phyloP scores from a whole-genome alignment of 257 asterid genomes.

The Ophiorrhiza pumila region DNA sequence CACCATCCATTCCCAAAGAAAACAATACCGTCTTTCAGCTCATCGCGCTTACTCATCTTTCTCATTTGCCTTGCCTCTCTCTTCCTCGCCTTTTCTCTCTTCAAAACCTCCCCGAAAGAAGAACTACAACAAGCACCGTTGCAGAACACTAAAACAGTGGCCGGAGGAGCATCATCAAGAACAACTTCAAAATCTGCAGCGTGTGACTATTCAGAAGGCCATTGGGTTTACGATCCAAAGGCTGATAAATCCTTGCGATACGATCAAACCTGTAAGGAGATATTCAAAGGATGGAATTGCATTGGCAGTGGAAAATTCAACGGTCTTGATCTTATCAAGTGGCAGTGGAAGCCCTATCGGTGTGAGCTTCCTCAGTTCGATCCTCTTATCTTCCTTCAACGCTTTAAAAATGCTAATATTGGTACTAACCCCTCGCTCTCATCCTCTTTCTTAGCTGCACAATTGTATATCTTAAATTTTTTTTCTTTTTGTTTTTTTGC shows the following conservation, averaged over 20 bases:
- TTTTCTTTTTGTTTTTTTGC: background rate
- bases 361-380: conserved; percentile 82
- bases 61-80: conserved; percentile 54
- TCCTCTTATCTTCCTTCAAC: conserved; percentile 56
- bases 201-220: conserved; percentile 71
- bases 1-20: conserved; percentile 51
- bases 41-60: conserved; percentile 40
- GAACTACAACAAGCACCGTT: background rate
- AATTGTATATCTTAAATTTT: background rate
- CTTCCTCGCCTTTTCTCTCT: conserved; percentile 56
- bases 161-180: background rate
- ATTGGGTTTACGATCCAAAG: conserved; percentile 67
- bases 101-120: conserved; percentile 22
- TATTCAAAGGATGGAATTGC: conserved; percentile 98
- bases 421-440: conserved; percentile 40
- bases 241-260: conserved; percentile 56
- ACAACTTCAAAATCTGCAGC: background rate
- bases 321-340: conserved; percentile 66
- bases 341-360: conserved; percentile 87
- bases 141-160: conserved; percentile 20
- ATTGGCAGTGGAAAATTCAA: conserved; percentile 66
- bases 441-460: background rate
- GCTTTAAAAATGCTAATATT: conserved; percentile 61
- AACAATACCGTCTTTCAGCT: conserved; percentile 29
- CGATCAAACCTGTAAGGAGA: conserved; percentile 86